Evolutionary conservation across 768 basidiomycete species (phyloP).

Genomic region (Tricholoma sp.): DNA sequence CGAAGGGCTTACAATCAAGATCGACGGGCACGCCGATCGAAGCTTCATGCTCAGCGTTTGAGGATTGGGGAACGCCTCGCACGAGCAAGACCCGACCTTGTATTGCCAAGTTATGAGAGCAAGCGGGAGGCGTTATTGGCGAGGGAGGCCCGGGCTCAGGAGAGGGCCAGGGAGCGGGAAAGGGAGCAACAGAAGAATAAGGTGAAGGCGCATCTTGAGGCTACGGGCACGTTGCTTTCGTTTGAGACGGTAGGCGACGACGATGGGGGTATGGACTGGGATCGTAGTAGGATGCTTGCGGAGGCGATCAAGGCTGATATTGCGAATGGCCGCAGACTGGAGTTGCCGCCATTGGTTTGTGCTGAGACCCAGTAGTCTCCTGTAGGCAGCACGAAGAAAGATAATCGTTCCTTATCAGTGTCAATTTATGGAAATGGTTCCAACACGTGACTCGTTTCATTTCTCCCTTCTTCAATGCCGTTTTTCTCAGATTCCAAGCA

Average conservation of each 20-base stretch:
- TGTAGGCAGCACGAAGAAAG: too few relatives aligned
- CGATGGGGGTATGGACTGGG: slow-evolving; percentile 30
- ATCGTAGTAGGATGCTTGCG: slow-evolving; percentile 28
- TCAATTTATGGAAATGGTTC: too few relatives aligned
- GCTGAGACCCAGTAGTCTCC: slow-evolving; percentile 20
- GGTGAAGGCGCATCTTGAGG: not conserved
- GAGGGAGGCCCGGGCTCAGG: slow-evolving; percentile 5
- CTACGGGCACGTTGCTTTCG: slow-evolving; percentile 15
- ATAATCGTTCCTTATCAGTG: too few relatives aligned
- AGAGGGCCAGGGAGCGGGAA: slow-evolving; percentile 5
- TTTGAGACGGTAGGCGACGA: slow-evolving; percentile 25
- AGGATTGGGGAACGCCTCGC: slow-evolving; percentile 37
- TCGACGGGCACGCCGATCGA: slow-evolving; percentile 4
- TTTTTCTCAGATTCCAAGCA: too few relatives aligned
- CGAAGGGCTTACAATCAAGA: not conserved
- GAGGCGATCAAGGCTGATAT: slow-evolving; percentile 26
- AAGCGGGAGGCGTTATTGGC: slow-evolving; percentile 21
- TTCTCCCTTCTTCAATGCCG: too few relatives aligned
- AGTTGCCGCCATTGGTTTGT: slow-evolving; percentile 29
- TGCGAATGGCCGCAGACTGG: slow-evolving; percentile 22
- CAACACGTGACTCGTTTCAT: too few relatives aligned
- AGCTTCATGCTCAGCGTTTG: slow-evolving; percentile 18
- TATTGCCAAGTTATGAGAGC: slow-evolving; percentile 24
- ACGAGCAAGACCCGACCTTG: slow-evolving; percentile 38
- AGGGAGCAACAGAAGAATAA: not conserved